These are phyloP conservation scores for Quercus suber DNA, from an alignment of 306 rosid genomes.

Conservation along the genomic window DNA sequence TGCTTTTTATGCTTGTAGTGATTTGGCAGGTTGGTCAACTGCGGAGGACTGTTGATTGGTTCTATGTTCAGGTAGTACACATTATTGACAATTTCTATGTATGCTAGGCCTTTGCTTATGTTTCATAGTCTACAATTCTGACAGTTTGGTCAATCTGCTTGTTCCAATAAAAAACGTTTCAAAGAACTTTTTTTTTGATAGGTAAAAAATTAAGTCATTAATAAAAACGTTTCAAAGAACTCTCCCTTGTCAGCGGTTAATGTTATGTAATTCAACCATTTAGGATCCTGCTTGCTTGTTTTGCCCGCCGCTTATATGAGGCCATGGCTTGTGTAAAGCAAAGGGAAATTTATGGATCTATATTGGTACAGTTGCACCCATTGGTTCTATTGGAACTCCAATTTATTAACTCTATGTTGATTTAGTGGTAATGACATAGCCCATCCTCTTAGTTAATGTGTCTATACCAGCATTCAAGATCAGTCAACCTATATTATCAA, in stretches of 20 bases:
- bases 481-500: not conserved
- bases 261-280: not conserved
- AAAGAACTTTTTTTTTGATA: no score
- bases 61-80: conserved; percentile 60
- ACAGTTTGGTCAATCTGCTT: not conserved
- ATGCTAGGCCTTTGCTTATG: not conserved
- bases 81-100: not conserved
- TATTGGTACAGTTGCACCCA: not conserved
- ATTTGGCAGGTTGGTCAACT: conserved; percentile 77
- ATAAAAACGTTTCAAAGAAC: no score
- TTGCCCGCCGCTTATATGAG: not conserved
- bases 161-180: not conserved
- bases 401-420: not conserved
- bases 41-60: conserved; percentile 81
- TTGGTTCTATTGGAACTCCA: not conserved
- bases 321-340: not conserved
- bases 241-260: not conserved
- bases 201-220: no score
- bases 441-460: not conserved
- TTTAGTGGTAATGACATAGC: not conserved
- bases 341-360: not conserved
- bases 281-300: not conserved
- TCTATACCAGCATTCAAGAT: not conserved
- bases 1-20: conserved; percentile 18
- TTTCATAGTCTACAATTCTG: not conserved